Evolutionary conservation across 257 asterid genomes (phyloP).

Genomic region (Ilex aquifolium): DNA sequence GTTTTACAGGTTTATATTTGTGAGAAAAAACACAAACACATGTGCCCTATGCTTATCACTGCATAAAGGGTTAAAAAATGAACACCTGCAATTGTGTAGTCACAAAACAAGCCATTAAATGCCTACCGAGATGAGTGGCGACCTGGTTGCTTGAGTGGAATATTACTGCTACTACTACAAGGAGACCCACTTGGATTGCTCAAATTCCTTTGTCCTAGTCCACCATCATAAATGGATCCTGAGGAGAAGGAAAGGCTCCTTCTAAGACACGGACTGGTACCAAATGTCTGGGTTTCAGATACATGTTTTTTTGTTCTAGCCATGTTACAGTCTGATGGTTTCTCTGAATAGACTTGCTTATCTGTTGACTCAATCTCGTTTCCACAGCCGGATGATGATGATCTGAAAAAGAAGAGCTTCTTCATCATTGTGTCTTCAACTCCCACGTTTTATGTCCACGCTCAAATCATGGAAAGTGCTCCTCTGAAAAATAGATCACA

Average conservation of each 20-base stretch:
- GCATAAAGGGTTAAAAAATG: neutral
- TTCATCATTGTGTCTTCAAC: slow-evolving; percentile 54
- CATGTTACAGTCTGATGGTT: slow-evolving; percentile 37
- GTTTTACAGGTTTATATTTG: neutral
- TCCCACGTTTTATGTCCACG: slow-evolving; percentile 20
- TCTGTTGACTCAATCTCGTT: slow-evolving; percentile 36
- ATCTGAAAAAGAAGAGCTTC: slow-evolving; percentile 84
- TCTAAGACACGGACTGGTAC: slow-evolving; percentile 54
- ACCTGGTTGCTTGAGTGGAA: slow-evolving; percentile 44
- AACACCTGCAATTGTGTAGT: neutral
- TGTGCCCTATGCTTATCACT: neutral
- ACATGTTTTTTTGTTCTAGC: slow-evolving; percentile 41
- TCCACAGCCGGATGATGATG: slow-evolving; percentile 38
- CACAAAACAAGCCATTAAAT: slow-evolving; percentile 5
- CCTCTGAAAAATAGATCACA: neutral
- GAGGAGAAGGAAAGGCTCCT: slow-evolving; percentile 89
- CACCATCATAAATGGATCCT: slow-evolving; percentile 51
- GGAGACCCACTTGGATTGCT: slow-evolving; percentile 56
- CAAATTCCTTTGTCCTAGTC: slow-evolving; percentile 28
- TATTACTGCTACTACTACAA: slow-evolving; percentile 32
- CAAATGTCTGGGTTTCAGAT: slow-evolving; percentile 34
- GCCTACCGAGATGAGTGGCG: slow-evolving; percentile 53
- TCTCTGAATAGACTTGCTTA: slow-evolving; percentile 57
- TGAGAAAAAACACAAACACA: slow-evolving; percentile 2
- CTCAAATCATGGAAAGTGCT: slow-evolving; percentile 19